These are phyloP conservation scores for Dentipellis sp. DNA, from an alignment of 768 basidiomycete genomes.

Conservation along the genomic window DNA sequence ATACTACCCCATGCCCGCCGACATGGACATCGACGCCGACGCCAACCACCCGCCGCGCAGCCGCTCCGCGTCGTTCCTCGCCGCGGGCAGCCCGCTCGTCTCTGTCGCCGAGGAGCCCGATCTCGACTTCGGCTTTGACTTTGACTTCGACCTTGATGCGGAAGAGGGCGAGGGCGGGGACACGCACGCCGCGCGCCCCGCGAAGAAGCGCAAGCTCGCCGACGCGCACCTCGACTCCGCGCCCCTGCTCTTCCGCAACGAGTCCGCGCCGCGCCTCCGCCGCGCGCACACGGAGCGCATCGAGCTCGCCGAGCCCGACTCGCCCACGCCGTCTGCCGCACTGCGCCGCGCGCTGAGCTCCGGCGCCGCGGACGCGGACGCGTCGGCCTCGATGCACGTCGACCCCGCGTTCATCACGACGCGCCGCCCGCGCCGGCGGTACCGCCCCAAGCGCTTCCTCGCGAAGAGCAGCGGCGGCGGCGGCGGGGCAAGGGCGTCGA, in stretches of 20 bases:
- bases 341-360: not conserved
- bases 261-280: not conserved
- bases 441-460: not conserved
- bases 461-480: too few relatives aligned
- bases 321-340: not conserved
- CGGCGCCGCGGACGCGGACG: not conserved
- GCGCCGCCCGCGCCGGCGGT: not conserved
- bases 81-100: not conserved
- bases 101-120: not conserved
- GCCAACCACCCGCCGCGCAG: not conserved
- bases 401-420: conserved; percentile 1
- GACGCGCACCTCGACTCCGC: not conserved
- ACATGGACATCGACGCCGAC: not conserved
- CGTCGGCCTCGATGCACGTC: not conserved
- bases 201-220: not conserved
- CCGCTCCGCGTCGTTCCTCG: not conserved
- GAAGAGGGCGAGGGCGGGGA: not conserved
- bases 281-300: not conserved
- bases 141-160: not conserved
- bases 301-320: not conserved
- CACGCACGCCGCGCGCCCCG: not conserved
- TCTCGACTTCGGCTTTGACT: too few relatives aligned
- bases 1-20: not conserved
- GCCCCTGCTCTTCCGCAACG: not conserved
- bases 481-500: too few relatives aligned